Base-by-base conservation (phyloP, 1,284 basidiomycete species). In the Cryptococcus wingfieldii region DNA sequence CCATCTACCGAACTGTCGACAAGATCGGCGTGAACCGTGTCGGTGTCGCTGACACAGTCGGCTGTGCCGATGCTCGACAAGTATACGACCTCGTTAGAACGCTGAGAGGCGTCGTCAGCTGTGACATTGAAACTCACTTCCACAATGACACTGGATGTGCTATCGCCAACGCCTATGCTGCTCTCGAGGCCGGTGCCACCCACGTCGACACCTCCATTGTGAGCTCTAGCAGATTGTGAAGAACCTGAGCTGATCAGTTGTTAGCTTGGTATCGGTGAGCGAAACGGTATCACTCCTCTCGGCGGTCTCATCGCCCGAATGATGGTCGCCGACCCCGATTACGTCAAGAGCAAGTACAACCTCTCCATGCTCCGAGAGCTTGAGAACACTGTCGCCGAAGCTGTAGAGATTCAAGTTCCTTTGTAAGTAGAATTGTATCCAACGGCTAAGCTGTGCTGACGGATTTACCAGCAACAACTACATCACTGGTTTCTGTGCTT, bases 261-360 rank as follows among this genome's bases (percentile, higher is more conserved):
- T 4, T 23, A 71, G 56, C 89, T 99, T 62, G 96, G 96, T 74
- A 98, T 98, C 63, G 96, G 96, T 64, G 96, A 99, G 80, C 89
- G 96, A 73, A 97, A 98, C 68, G 96, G 96, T 64, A 99, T 99
- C 78, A 98, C 96, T 10, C 92, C 95, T 48, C 87, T 98, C 34
- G 96, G 95, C 61, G 96, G 94, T 57, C 86, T 99, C 64, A 87
- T 99, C 59, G 96, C 95, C 37, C 93, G 95, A 79, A 86, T 99
- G 77, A 77, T 76, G 72, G 89, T 90, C 60, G 90, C 90, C 70
- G 86, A 98, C 81, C 94, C 95, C 37, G 95, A 98, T 72, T 98
- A 96, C 77, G 94, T 98, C 84, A 98, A 97, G 85, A 80, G 83
- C 84, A 99, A 98, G 87, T 99, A 98, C 83, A 97, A 98, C 80